Conservation (phyloP, 768 basidiomycete genomes). For the Lentinula aciculospora region DNA sequence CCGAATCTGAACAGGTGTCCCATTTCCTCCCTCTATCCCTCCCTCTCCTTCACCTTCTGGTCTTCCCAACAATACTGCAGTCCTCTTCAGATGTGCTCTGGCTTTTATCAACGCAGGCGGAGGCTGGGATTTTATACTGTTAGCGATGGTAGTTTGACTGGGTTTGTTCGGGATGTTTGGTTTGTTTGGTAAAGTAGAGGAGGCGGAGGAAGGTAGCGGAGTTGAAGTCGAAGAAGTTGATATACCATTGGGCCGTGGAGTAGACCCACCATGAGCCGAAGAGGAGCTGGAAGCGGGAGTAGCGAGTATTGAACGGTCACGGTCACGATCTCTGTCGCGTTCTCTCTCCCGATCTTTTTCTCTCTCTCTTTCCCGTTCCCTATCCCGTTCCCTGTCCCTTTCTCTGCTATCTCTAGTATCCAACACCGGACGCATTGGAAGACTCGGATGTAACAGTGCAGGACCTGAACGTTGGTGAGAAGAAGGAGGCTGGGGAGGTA, state of each 20-base stretch:
- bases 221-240: not conserved
- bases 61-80: not conserved
- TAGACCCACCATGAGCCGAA: not conserved
- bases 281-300: not conserved
- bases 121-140: not conserved
- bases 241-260: not conserved
- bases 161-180: conserved; percentile 5
- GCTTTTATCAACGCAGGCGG: conserved; percentile 3
- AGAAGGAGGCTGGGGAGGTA: not conserved
- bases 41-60: not conserved
- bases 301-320: not conserved
- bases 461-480: not conserved
- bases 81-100: not conserved
- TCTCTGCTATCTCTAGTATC: conserved; percentile 3
- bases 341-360: not conserved
- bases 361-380: not conserved
- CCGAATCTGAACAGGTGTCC: conserved; percentile 4
- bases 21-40: not conserved
- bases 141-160: not conserved
- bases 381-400: not conserved
- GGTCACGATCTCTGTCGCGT: not conserved
- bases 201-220: not conserved
- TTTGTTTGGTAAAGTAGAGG: not conserved
- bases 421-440: conserved; percentile 2
- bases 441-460: not conserved